phyloP scores from a whole-genome alignment of 2,329 filamentous ascomycete genomes.

The Fusarium siculi region DNA sequence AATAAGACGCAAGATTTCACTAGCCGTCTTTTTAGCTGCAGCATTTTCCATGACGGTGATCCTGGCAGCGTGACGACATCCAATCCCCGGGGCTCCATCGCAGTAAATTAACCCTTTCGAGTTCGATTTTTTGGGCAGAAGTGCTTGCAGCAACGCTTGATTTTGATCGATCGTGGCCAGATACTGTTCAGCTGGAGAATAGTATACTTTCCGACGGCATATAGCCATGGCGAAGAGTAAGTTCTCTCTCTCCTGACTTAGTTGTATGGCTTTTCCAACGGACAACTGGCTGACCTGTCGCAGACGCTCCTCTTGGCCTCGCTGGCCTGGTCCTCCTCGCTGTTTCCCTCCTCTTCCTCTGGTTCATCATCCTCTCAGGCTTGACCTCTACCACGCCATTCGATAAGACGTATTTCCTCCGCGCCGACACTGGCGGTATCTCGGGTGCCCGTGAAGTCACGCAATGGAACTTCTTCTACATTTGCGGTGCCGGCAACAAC shows the following conservation, averaged over 20 bases:
- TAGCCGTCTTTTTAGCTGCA: conserved; percentile 32
- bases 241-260: not conserved
- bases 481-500: conserved; percentile 74
- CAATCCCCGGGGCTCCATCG: conserved; percentile 2
- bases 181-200: not conserved
- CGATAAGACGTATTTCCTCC: conserved; percentile 85
- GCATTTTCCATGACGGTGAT: conserved; percentile 21
- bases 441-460: conserved; percentile 72
- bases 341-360: conserved; percentile 63
- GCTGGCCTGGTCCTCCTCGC: conserved; percentile 61
- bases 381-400: conserved; percentile 65
- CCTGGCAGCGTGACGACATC: conserved; percentile 36
- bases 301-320: conserved; percentile 56
- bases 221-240: conserved; percentile 42
- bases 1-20: conserved; percentile 16
- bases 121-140: not conserved
- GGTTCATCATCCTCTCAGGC: conserved; percentile 69
- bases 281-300: conserved; percentile 11
- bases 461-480: conserved; percentile 92
- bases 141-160: conserved; percentile 6
- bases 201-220: not conserved
- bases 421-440: conserved; percentile 80
- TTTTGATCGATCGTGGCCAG: not conserved
- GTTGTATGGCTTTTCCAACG: not conserved
- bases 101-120: conserved; percentile 18